phyloP scores from a whole-genome alignment of 2,329 filamentous ascomycete species.

The Aquanectria penicillioides region DNA sequence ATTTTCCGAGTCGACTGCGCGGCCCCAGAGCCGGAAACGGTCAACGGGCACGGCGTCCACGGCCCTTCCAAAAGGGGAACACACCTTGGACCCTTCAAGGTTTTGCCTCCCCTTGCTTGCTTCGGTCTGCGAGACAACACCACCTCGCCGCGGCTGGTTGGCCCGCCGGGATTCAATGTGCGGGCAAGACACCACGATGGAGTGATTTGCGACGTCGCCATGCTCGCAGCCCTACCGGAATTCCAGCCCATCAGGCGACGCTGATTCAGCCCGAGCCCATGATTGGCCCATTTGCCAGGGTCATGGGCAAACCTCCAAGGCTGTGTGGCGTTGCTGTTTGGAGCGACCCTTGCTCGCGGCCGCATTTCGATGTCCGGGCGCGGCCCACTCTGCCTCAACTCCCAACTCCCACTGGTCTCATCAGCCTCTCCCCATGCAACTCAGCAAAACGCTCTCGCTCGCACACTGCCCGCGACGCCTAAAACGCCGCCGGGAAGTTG shows the following conservation, averaged over 20 bases:
- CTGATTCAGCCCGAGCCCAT: slow-evolving; percentile 18
- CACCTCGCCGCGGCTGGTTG: slow-evolving; percentile 20
- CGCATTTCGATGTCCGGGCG: slow-evolving; percentile 21
- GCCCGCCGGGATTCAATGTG: slow-evolving; percentile 37
- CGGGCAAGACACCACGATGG: no score
- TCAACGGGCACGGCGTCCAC: no score
- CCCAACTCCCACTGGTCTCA: neutral
- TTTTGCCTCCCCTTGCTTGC: neutral
- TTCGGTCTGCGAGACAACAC: neutral
- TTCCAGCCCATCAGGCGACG: slow-evolving; percentile 25
- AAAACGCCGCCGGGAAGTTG: slow-evolving; percentile 65
- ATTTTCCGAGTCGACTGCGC: slow-evolving; percentile 13
- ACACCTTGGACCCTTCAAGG: no score
- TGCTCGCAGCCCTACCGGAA: slow-evolving; percentile 14
- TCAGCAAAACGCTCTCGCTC: no score
- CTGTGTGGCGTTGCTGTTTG: slow-evolving; percentile 1
- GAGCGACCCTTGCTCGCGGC: neutral
- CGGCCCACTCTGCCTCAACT: slow-evolving; percentile 15
- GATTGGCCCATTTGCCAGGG: slow-evolving; percentile 20
- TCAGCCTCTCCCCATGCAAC: slow-evolving; percentile 7
- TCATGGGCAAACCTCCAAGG: slow-evolving; percentile 11
- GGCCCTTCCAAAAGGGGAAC: slow-evolving; percentile 12
- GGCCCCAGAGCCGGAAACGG: slow-evolving; percentile 10
- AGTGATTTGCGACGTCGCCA: slow-evolving; percentile 17
- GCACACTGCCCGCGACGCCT: slow-evolving; percentile 10